Evolutionary conservation across 1,284 basidiomycete genomes (phyloP).

Genomic region (Malassezia psittaci): DNA sequence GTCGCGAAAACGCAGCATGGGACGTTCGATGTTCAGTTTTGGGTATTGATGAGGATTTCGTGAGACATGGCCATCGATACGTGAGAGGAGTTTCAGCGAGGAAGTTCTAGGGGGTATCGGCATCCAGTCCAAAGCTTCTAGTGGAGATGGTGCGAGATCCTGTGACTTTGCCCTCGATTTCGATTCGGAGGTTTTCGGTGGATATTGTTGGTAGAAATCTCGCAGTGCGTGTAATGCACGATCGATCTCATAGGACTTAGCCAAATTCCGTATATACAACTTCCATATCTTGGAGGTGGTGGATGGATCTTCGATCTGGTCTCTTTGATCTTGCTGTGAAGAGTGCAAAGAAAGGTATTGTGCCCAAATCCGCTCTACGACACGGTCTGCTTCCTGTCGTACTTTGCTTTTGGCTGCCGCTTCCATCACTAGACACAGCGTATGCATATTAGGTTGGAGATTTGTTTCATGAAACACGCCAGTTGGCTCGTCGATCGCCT

Average conservation of each 20-base stretch:
- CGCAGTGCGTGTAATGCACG: conserved; percentile 4
- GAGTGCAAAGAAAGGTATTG: conserved; percentile 9
- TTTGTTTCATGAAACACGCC: conserved; percentile 23
- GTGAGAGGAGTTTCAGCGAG: no score
- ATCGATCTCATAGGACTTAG: conserved; percentile 16
- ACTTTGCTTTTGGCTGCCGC: conserved; percentile 3
- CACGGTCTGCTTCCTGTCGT: neutral
- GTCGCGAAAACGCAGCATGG: conserved; percentile 24
- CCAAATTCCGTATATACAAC: conserved; percentile 23
- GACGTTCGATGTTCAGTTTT: neutral
- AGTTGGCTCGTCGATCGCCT: conserved; percentile 8
- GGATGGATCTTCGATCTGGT: conserved; percentile 7
- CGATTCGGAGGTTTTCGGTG: neutral
- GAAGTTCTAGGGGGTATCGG: neutral
- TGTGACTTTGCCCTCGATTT: neutral
- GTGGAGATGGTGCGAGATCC: neutral
- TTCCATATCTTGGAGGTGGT: conserved; percentile 23
- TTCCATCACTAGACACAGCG: conserved; percentile 24
- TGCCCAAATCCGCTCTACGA: conserved; percentile 22
- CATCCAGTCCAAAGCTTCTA: conserved; percentile 8
- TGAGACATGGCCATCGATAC: no score
- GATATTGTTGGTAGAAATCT: conserved; percentile 6
- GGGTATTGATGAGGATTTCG: neutral
- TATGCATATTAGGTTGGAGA: conserved; percentile 28
- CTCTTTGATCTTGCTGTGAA: neutral